phyloP scores from a whole-genome alignment of 495 filamentous ascomycete species.

The Jackrogersella minutella region DNA sequence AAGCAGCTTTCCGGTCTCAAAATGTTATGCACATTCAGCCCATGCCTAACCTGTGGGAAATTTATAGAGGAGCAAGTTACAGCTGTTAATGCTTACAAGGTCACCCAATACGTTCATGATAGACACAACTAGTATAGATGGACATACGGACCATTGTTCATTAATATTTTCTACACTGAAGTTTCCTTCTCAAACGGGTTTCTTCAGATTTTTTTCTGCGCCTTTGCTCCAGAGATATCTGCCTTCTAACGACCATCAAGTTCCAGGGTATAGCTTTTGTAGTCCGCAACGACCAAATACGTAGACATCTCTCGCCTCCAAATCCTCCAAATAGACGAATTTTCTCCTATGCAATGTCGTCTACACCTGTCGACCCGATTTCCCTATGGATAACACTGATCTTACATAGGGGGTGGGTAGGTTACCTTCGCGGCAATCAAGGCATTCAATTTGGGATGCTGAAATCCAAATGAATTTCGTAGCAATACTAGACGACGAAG shows the following conservation, averaged over 20 bases:
- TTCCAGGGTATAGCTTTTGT: constrained; percentile 4
- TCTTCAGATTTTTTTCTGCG: not conserved
- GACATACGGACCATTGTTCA: not conserved
- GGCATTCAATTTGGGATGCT: not conserved
- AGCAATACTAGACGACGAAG: constrained; percentile 13
- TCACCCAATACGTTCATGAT: not conserved
- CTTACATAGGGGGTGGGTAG: not conserved
- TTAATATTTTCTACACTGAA: not conserved
- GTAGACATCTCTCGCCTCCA: not conserved
- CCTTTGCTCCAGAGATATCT: not conserved
- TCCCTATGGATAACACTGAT: not conserved
- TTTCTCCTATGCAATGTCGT: not conserved
- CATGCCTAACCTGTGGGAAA: not conserved
- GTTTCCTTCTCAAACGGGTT: not conserved
- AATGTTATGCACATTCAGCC: not conserved
- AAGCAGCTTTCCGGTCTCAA: constrained; percentile 5
- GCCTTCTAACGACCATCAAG: not conserved
- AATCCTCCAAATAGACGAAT: not conserved
- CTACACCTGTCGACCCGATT: not conserved
- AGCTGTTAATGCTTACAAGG: not conserved
- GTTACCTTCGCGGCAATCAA: not conserved
- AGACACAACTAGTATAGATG: not conserved
- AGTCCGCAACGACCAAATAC: not conserved
- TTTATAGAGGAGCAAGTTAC: not conserved
- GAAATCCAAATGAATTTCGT: not conserved